phyloP scores from a whole-genome alignment of 2,329 filamentous ascomycete species.

The Paraconiothyrium brasiliense region DNA sequence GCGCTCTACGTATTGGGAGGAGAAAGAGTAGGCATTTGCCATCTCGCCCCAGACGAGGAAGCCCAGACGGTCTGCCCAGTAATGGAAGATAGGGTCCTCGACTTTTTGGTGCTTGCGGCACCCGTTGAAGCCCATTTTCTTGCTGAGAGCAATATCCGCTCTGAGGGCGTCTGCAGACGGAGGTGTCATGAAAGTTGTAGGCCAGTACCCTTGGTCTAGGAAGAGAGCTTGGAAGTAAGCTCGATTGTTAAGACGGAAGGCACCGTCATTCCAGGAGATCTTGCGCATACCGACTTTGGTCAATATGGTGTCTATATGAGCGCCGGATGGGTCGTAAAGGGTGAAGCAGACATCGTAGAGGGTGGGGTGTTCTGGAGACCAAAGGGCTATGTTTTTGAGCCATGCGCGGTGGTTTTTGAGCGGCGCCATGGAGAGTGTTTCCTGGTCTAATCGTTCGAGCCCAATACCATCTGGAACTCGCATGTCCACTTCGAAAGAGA shows the following conservation, averaged over 20 bases:
- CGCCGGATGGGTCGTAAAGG: constrained; percentile 55
- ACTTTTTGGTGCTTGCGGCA: constrained; percentile 73
- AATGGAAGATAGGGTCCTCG: constrained; percentile 68
- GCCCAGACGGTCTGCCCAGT: constrained; percentile 69
- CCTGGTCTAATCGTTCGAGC: constrained; percentile 51
- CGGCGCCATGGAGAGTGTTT: constrained; percentile 43
- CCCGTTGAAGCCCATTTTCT: constrained; percentile 71
- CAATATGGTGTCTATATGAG: constrained; percentile 63
- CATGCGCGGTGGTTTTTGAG: constrained; percentile 54
- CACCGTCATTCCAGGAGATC: constrained; percentile 68
- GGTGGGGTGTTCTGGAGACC: constrained; percentile 67
- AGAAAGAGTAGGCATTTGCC: constrained; percentile 72
- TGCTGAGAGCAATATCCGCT: constrained; percentile 64
- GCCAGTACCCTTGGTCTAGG: constrained; percentile 73
- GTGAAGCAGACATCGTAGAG: constrained; percentile 66
- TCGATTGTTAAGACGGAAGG: constrained; percentile 67
- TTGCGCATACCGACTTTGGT: constrained; percentile 70
- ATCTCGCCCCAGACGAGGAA: constrained; percentile 73
- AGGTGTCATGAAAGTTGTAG: constrained; percentile 67
- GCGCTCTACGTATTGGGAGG: constrained; percentile 64
- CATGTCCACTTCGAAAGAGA: constrained; percentile 59
- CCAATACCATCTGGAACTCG: constrained; percentile 56
- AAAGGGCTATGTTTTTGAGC: constrained; percentile 67
- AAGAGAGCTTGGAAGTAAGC: constrained; percentile 69
- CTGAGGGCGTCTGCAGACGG: constrained; percentile 59